phyloP scores from a whole-genome alignment of 139 green algal genomes.

The Closterium sp. region DNA sequence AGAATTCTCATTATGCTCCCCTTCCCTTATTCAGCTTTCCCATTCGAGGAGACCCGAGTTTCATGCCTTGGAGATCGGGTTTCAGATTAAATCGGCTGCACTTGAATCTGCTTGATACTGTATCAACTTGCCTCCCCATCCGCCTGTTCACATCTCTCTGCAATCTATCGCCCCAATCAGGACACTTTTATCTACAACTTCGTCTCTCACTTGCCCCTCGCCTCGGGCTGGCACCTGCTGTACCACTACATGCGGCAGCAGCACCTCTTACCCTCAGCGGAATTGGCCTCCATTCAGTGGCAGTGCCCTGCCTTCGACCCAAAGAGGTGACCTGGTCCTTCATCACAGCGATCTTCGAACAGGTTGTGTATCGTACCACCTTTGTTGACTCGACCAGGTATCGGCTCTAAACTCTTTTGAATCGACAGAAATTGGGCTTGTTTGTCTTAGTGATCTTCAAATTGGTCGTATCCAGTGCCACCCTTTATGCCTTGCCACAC shows the following conservation, averaged over 20 bases:
- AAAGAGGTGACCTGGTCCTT: not conserved
- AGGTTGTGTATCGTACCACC: not conserved
- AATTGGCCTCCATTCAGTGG: not conserved
- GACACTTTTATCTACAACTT: slow-evolving; percentile 70
- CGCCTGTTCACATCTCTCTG: not conserved
- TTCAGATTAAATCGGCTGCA: too few species aligned
- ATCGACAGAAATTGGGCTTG: not conserved
- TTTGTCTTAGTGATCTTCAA: too few species aligned
- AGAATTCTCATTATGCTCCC: too few species aligned
- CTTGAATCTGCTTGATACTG: too few species aligned
- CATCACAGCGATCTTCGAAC: not conserved
- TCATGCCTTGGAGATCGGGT: too few species aligned
- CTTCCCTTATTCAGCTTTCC: too few species aligned
- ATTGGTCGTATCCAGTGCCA: too few species aligned
- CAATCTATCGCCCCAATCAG: not conserved
- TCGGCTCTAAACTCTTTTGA: not conserved
- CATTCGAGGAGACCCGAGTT: too few species aligned
- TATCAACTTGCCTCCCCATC: not conserved
- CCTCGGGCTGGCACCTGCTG: slow-evolving; percentile 66
- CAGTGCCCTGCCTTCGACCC: not conserved
- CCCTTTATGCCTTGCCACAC: too few species aligned
- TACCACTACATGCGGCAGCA: slow-evolving; percentile 56
- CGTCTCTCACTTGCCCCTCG: slow-evolving; percentile 57
- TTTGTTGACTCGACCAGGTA: not conserved
- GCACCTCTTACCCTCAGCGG: not conserved